Percentiles rank a stretch among this genome's conserved stretches.
Evolutionary conservation across 306 rosid genomes (phyloP).

Genomic region (Quercus bicolor): DNA sequence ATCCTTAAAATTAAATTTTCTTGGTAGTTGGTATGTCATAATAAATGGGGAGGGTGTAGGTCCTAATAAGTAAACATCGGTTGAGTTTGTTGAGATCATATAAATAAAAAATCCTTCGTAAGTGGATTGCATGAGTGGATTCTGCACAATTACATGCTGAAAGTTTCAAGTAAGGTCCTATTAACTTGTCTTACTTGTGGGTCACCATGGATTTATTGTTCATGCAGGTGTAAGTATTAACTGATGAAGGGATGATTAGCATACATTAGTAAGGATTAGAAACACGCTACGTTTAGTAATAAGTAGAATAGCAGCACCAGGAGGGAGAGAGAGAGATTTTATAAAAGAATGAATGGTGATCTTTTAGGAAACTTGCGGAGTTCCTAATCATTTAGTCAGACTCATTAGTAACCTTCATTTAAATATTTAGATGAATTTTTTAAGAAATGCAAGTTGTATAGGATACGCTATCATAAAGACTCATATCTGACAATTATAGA

Average conservation of each 20-base stretch:
- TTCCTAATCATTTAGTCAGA: background rate
- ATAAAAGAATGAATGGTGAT: background rate
- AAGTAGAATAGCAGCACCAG: no score
- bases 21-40: background rate
- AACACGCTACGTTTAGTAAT: no score
- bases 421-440: background rate
- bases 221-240: background rate
- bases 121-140: background rate
- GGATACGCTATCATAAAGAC: background rate
- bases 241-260: background rate
- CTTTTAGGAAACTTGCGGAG: background rate
- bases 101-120: no score
- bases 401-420: no score
- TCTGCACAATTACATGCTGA: background rate
- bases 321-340: background rate
- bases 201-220: background rate
- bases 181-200: background rate
- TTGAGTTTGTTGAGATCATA: no score
- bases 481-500: background rate
- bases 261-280: background rate
- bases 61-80: no score
- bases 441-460: background rate
- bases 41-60: no score
- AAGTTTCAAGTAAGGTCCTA: background rate
- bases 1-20: background rate